phyloP scores from a whole-genome alignment of 2,329 filamentous ascomycete genomes.

The Exophiala bonariae region DNA sequence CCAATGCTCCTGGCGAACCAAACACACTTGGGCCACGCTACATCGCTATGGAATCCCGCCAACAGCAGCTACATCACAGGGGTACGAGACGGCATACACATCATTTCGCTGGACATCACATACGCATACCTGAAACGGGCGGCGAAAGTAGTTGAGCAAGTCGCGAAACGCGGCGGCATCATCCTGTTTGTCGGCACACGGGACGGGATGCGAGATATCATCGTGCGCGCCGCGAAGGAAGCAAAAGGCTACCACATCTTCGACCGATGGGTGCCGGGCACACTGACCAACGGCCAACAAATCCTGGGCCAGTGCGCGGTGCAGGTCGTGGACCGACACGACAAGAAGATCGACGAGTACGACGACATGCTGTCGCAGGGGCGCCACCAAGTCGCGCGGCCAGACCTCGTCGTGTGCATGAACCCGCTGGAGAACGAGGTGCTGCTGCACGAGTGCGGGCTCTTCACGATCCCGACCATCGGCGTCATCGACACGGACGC shows the following conservation, averaged over 20 bases:
- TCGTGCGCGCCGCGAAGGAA: slow-evolving; percentile 77
- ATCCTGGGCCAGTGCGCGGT: slow-evolving; percentile 71
- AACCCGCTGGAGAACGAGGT: slow-evolving; percentile 93
- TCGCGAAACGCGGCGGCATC: slow-evolving; percentile 77
- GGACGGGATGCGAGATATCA: slow-evolving; percentile 74
- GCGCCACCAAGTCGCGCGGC: slow-evolving; percentile 68
- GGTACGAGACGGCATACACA: slow-evolving; percentile 82
- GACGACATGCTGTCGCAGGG: slow-evolving; percentile 57
- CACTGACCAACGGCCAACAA: slow-evolving; percentile 88
- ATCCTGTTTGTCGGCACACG: slow-evolving; percentile 90
- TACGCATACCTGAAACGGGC: slow-evolving; percentile 88
- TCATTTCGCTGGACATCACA: slow-evolving; percentile 87
- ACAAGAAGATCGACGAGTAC: slow-evolving; percentile 65
- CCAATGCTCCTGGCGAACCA: slow-evolving; percentile 88
- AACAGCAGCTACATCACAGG: slow-evolving; percentile 96
- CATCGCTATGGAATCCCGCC: slow-evolving; percentile 87
- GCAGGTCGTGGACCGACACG: slow-evolving; percentile 75
- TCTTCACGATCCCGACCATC: slow-evolving; percentile 88
- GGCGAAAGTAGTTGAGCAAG: slow-evolving; percentile 86
- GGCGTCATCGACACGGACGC: slow-evolving; percentile 92
- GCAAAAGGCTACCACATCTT: slow-evolving; percentile 84
- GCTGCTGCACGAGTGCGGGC: slow-evolving; percentile 84
- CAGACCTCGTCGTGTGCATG: slow-evolving; percentile 87
- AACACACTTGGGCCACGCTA: slow-evolving; percentile 86
- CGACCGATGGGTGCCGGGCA: slow-evolving; percentile 87